These are phyloP conservation scores for Liquidambar formosana DNA, from an alignment of 164 flowering plant genomes.

Conservation along the genomic window DNA sequence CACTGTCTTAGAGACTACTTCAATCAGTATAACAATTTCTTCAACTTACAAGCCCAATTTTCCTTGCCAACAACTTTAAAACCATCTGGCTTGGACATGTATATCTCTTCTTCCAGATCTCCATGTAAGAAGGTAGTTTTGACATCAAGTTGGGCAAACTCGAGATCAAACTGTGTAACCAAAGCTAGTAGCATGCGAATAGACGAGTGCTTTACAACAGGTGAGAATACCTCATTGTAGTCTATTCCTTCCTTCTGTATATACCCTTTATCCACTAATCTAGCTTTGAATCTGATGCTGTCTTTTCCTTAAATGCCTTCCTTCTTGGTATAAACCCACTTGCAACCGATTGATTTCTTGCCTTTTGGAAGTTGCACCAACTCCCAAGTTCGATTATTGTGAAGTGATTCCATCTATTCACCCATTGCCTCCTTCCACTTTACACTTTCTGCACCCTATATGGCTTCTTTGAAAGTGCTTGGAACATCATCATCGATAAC, in stretches of 20 bases:
- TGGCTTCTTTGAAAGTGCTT: not conserved
- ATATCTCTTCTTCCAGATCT: not conserved
- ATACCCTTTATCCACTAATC: constrained; percentile 3
- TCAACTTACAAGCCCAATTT: constrained; percentile 1
- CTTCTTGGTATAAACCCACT: not conserved
- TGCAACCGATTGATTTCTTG: not conserved
- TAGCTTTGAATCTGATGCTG: not conserved
- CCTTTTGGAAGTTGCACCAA: not conserved
- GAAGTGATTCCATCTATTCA: not conserved
- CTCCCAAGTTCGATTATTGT: not conserved
- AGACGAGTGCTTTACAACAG: not conserved
- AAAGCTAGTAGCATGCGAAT: not conserved
- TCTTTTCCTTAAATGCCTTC: not conserved
- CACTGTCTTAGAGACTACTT: not conserved
- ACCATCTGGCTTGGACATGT: not conserved
- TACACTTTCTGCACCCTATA: not conserved
- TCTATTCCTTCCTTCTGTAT: constrained; percentile 6
- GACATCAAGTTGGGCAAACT: constrained; percentile 4
- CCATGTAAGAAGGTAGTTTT: constrained; percentile 1
- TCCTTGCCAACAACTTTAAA: not conserved
- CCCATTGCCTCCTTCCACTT: not conserved
- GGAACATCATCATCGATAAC: not conserved
- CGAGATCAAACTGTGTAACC: constrained; percentile 4
- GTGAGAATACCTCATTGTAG: constrained; percentile 5
- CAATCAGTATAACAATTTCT: constrained; percentile 1